Evolutionary conservation across 768 basidiomycete species (phyloP).

Genomic region (Filobasidium floriforme): DNA sequence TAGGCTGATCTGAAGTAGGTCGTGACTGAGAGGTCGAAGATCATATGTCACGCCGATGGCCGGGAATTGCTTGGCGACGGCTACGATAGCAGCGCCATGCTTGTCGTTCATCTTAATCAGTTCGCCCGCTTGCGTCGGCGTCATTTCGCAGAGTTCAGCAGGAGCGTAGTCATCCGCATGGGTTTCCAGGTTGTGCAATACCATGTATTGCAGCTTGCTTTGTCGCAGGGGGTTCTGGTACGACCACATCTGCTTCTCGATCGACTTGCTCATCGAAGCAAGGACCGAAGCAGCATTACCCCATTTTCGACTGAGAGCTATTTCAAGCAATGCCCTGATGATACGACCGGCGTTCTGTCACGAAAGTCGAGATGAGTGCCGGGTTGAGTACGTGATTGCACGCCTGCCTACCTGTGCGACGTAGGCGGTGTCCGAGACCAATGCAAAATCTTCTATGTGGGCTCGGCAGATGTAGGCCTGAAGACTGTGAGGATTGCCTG

Average conservation of each 20-base stretch:
- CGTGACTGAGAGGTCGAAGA: slow-evolving; percentile 72
- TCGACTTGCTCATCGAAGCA: slow-evolving; percentile 83
- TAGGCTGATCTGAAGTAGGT: slow-evolving; percentile 70
- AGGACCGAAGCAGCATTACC: slow-evolving; percentile 70
- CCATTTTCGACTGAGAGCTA: slow-evolving; percentile 87
- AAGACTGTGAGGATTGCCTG: slow-evolving; percentile 43
- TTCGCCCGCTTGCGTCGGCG: slow-evolving; percentile 63
- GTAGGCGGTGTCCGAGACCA: slow-evolving; percentile 90
- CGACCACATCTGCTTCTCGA: slow-evolving; percentile 89
- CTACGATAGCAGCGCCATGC: slow-evolving; percentile 70
- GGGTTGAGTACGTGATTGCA: not conserved
- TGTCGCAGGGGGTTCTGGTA: slow-evolving; percentile 76
- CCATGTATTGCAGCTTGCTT: slow-evolving; percentile 65
- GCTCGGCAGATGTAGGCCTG: slow-evolving; percentile 79
- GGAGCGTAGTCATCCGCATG: slow-evolving; percentile 77
- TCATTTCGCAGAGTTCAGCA: slow-evolving; percentile 61
- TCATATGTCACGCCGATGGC: slow-evolving; percentile 58
- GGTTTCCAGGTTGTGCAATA: slow-evolving; percentile 65
- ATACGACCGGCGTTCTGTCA: slow-evolving; percentile 77
- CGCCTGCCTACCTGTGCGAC: slow-evolving; percentile 58
- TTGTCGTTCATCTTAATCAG: slow-evolving; percentile 76
- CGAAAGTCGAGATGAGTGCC: not conserved
- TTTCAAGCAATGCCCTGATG: slow-evolving; percentile 85
- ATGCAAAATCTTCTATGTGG: slow-evolving; percentile 83
- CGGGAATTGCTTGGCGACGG: slow-evolving; percentile 80